Evolutionary conservation across 345 rosid genomes (phyloP), one percentile per base, ranked within the genome.

Genomic region (Crucihimalaya himalaica): DNA sequence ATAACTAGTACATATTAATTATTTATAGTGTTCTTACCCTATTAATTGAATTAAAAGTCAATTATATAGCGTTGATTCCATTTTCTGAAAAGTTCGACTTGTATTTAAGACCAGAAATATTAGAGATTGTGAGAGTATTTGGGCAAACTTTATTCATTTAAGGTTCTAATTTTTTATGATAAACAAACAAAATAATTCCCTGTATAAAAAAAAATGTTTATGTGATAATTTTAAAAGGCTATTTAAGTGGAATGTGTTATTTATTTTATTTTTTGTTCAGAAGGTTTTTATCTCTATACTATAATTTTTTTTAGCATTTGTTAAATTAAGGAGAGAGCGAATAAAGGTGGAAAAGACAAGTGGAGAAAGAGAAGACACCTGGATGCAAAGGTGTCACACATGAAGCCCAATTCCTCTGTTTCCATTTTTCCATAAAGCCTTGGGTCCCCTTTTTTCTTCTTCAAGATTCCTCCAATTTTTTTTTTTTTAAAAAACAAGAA

Each of bases 361-460:
- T 51, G 75, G 57, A 29, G 43, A 60, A 61, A 54, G 62, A 37
- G 21, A 32, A 64, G 63, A 63, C 61, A 68, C 56, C 31, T 68
- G 13, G 42, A 43, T 71, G 80, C 72, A 60, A 45, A 72, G 40
- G 78, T 80, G 79, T 77, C 74, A 67, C 77, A 68, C 77, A 45
- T 72, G 78, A 60, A 61, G 73, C 60, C 67, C 70, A 67, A 19
- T 48, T 46, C 43, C 19, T 47, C 4, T 3, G 1, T 15, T 60
- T 40, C 11, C 48, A 63, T 50, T 75, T 68, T 46, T 29, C 64
- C 42, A 42, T 35, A 28, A 37, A 48, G 74, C 43, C 54, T 66
- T 35, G 1, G 19, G 58, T 12, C 19, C 37, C 20, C 32, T 28
- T 28, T 54, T 15, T 7, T 46, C 5, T 29, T n/a, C 21, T 55